Base-by-base conservation (phyloP, 345 rosid genomes). In the Sonneratia caseolaris region DNA sequence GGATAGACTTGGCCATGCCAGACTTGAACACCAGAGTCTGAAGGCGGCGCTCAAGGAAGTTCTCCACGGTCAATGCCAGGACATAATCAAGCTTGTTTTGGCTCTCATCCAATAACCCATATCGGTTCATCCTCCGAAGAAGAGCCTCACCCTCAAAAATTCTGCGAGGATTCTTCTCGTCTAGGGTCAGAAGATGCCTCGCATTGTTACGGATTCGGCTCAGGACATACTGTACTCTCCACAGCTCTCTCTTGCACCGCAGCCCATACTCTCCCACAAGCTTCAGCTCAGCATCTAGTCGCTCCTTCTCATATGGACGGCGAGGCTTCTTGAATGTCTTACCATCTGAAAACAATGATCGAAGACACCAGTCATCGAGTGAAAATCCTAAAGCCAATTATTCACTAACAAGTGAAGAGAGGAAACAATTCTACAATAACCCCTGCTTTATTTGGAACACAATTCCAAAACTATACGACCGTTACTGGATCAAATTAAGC, bases 41-140 rank as follows among this genome's bases (percentile, higher is more conserved):
- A 47, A 80, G 79, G 56, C 82, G 81, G 24, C 87, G 82, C 69
- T 82, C 85, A 0, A 84, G 85, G 61, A 84, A 84, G 78, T 80
- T 84, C 81, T 84, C 87, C 66, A 84, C 81, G 7, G 85, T 84
- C 70, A 84, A 61, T 47, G 87, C 83, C 76, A 84, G 72, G 21
- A 84, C 84, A 64, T 84, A 84, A 82, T 84, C 87, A 2, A 84
- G 87, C 81, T 84, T 84, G 79, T 82, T 84, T 73, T 82, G 84
- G 70, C 75, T 74, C 82, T 84, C 87, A 2, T 84, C 87, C 74
- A 84, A 47, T 18, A 84, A 75, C 21, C 87, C 84, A 69, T 78
- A 82, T 4, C 82, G 71, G 70, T 80, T 78, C 85, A 84, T 84
- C 74, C 85, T 75, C 35, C 85, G 69, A 0, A 82, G 80, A 76